Base-by-base conservation (phyloP, 768 basidiomycete species). In the Mycena vulgaris region DNA sequence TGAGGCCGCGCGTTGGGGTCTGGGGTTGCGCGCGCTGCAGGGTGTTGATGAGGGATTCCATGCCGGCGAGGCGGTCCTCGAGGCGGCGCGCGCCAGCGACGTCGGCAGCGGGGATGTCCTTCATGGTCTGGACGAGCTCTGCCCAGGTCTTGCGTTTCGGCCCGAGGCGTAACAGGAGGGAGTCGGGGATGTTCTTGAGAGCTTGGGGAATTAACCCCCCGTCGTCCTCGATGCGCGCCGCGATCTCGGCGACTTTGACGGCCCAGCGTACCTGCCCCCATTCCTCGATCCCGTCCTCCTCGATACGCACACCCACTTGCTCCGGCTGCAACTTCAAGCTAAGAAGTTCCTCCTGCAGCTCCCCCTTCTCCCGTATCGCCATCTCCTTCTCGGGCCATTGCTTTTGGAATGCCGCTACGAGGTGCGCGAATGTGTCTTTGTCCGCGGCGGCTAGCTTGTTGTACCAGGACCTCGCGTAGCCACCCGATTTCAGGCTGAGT, bases 301-400 rank as follows among this genome's bases (percentile, higher is more conserved):
- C 57, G 37, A 58, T 16, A 28, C 57, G 57, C 6, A 58, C 57
- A 2, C 57, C 57, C 23, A 58, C 25, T 14, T 40, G 39, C 13
- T 14, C 23, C 19, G 57, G 57, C 9, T 17, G 14, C 13, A 58
- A 23, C 40, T 27, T 37, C 39, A 58, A 7, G 57, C n/a, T 21
- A 8, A 58, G 57, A 4, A 58, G 57, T 25, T 58, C 57, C 40
- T 58, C 57, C 57, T 58, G 57, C 4, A 42, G 35, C 35, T 58
- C 57, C 23, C 57, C 57, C 23, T 30, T 58, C 37, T 25, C 23
- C 57, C 35, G 35, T 21, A 23, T 37, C 37, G 55, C 55, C 55
- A 57, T 57, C 55, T 57, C 55, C 37, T 45, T 58, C 57, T 40
- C 57, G 23, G 57, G 57, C 57, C 57, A 58, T n/a, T 23, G 19